Base-by-base conservation (phyloP, 768 basidiomycete genomes). In the Tricholoma terreum region DNA sequence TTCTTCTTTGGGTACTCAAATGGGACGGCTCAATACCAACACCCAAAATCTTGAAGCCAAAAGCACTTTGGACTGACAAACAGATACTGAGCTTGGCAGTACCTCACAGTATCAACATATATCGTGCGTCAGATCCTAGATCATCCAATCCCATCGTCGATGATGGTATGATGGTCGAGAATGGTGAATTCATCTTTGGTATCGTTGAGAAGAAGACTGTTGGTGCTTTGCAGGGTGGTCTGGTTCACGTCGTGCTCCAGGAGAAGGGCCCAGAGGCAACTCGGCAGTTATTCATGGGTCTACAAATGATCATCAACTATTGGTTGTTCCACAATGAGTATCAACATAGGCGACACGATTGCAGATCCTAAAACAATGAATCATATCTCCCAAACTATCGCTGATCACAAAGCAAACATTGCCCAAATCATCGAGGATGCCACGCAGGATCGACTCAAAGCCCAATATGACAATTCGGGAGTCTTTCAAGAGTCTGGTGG, bases 381-480 rank as follows among this genome's bases (percentile, higher is more conserved):
- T 10, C 84, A 80, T 64, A 97, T 99, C 69, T 90, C 89, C 1
- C 74, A 86, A 57, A 87, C 87, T 50, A 96, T 98, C 59, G 80
- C 84, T 6, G 81, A 86, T 58, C 87, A 87, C 60, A 98, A 98
- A 75, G 72, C 76, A 27, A 82, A 86, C 35, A 95, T 98, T n/a
- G 76, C 82, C 3, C 70, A 83, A 45, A 81, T 95, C 60, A 92
- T 97, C 65, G 82, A 86, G 0, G 84, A 90, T 55, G 94, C 95
- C 8, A 86, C 87, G 48, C 85, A 90, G 59, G 96, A 97, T 74
- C 79, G 83, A 22, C 82, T 98, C 62, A 94, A 94, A 71, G 83
- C 95, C 97, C 0, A 96, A 97, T 69, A 98, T 99, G 97, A 98
- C 97, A 8, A 94, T 99, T 59, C 93, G 96, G 68, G 97, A 99